Conservation (phyloP, 2,329 filamentous ascomycete species). For the Fonsecaea erecta region DNA sequence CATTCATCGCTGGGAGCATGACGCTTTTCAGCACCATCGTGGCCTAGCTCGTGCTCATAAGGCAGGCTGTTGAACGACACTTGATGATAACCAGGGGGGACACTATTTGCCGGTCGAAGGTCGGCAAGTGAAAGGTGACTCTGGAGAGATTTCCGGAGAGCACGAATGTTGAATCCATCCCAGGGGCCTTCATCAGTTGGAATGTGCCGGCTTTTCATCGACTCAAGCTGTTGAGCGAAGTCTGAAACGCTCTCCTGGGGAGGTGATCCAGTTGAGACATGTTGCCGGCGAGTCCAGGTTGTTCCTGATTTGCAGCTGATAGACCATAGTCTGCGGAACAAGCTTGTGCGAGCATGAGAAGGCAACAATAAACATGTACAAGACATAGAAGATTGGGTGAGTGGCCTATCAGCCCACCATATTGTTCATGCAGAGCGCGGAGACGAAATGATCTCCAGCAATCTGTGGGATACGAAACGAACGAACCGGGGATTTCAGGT, state of each 20-base stretch:
- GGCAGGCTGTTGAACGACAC: constrained; percentile 76
- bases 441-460: not conserved
- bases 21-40: constrained; percentile 79
- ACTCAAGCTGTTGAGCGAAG: constrained; percentile 8
- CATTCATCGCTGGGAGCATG: constrained; percentile 77
- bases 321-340: not conserved
- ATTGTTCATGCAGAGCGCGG: not conserved
- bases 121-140: constrained; percentile 29
- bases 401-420: not conserved
- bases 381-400: not conserved
- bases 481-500: too few relatives aligned
- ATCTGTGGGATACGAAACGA: not conserved
- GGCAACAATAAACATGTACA: not conserved
- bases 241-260: not conserved
- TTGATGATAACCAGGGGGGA: constrained; percentile 74
- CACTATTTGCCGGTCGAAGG: constrained; percentile 19
- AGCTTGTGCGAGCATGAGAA: not conserved
- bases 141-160: constrained; percentile 10
- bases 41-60: constrained; percentile 67
- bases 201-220: constrained; percentile 17
- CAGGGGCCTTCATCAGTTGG: constrained; percentile 8
- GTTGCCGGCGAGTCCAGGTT: not conserved
- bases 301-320: not conserved
- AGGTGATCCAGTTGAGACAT: not conserved
- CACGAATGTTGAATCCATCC: constrained; percentile 15